Base-by-base conservation (phyloP, 352 stramenopile species). In the Globisporangium spinosum region DNA sequence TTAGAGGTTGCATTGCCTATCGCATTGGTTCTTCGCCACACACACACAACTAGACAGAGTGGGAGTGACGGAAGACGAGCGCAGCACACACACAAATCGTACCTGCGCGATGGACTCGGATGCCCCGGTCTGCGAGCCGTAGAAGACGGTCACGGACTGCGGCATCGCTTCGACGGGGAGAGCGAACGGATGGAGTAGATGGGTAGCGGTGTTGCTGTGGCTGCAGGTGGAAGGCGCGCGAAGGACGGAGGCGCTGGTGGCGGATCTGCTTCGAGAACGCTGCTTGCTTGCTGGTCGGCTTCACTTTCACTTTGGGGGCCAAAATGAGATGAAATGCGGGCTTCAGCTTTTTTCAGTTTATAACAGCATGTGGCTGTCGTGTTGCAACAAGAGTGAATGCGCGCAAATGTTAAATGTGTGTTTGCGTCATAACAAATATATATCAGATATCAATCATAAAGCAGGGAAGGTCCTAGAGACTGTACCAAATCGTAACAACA, bases 61-160 rank as follows among this genome's bases (percentile, higher is more conserved):
- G 38, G 38, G 38, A 20, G 38, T 20, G 13, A 45, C 15, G 13
- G 38, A 45, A 45, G 38, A 45, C 38, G 17, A 45, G 38, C 38
- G 12, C 35, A 43, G 35, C 35, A 45, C 38, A 22, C 53, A 45
- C 38, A 22, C 53, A 29, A 38, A 8, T 17, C 51, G 92, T 45
- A 45, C 89, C 80, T 93, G 79, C 22, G 87, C 87, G 67, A 97
- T 97, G 57, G 79, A 92, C 75, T 95, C 79, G 51, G 87, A 84
- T 63, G 87, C 93, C 15, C 90, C 90, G n/a, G 90, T 97, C 77
- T 97, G 86, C 47, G 87, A 96, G 38, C 86, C 90, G 74, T 91
- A 97, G 70, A 93, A 87, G 55, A 96, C 76, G 54, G 71, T 72
- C 58, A 89, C 73, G 61, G 77, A 65, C 55, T 43, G 68, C 57